These are phyloP conservation scores for Dendrobium huoshanense DNA, from an alignment of 106 monocot genomes.

Conservation along the genomic window DNA sequence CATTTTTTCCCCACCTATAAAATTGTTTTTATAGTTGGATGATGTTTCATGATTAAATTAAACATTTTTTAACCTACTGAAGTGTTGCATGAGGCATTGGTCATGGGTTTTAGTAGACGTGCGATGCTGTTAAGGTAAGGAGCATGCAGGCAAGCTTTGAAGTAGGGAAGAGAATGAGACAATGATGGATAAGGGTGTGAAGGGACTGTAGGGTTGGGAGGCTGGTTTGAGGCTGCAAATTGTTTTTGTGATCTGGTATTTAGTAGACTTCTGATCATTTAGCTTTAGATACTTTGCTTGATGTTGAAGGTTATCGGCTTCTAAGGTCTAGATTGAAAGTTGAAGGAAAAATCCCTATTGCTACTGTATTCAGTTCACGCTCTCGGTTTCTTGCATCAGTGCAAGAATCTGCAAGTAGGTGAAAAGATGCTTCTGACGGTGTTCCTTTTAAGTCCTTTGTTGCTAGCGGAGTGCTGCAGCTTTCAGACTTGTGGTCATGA, in stretches of 20 bases:
- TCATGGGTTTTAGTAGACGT: not conserved
- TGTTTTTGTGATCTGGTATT: too few relatives aligned
- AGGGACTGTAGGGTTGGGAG: not conserved
- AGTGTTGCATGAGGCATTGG: not conserved
- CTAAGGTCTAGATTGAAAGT: too few relatives aligned
- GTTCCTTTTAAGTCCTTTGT: not conserved
- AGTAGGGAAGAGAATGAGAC: not conserved
- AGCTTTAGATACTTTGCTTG: too few relatives aligned
- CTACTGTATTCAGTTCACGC: too few relatives aligned
- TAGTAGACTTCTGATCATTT: too few relatives aligned
- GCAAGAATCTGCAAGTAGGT: too few relatives aligned
- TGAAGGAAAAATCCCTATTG: too few relatives aligned
- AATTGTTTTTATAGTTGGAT: not conserved
- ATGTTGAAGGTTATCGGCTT: too few relatives aligned
- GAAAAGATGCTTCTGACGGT: not conserved
- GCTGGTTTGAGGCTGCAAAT: not conserved
- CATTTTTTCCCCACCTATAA: not conserved
- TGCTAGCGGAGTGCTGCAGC: not conserved
- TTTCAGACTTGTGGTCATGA: not conserved
- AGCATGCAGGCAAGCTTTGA: not conserved
- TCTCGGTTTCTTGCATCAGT: too few relatives aligned
- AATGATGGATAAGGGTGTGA: not conserved
- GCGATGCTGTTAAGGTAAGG: not conserved
- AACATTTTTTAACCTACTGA: not conserved
- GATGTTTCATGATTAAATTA: not conserved